Evolutionary conservation across 2,329 filamentous ascomycete species (phyloP), one percentile per base, ranked within the genome.

Genomic region (Nigrospora sphaerica): DNA sequence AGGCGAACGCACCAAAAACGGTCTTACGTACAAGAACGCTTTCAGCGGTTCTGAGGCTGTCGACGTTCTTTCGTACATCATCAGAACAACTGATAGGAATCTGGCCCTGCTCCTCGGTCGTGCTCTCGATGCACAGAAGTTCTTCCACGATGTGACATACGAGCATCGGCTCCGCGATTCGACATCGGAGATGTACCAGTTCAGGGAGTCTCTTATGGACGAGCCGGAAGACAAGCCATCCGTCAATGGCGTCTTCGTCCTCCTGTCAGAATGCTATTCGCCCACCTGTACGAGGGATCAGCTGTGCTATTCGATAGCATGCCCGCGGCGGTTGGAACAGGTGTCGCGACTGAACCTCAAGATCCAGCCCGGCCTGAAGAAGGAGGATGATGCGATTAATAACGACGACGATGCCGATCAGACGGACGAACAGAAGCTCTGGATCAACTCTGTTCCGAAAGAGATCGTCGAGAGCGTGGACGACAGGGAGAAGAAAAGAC

Each of bases 131-230:
- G 93, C 93, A 19, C 93, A 98, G 62, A 97, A 97, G 64, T 96
- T 95, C 71, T 98, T 98, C 64, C 93, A 98, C 70, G 93, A 98
- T 74, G 93, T 97, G 43, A 96, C 92, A 1, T 98, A 98, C 66
- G 92, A 96, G 58, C 93, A 98, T 66, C 81, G 93, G 41, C 72
- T 98, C 58, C 86, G 93, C 66, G 93, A 98, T 66, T 95, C 92
- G n/a, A 81, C 85, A 36, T 86, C 85, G 44, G 93, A 98, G 67
- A 87, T 98, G 65, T 98, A 97, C 65, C 92, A 97, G 63, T 98
- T 98, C 68, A 83, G 87, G 56, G 92, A 97, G 69, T 95, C 85
- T 3, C 76, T 97, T 64, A 85, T 91, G 69, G 92, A 97, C 45
- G 83, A 88, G 57, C 71, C 72, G n/a, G 85, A 89, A 55, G 80